Evolutionary conservation across 345 rosid species (phyloP).

Genomic region (Excoecaria agallocha): DNA sequence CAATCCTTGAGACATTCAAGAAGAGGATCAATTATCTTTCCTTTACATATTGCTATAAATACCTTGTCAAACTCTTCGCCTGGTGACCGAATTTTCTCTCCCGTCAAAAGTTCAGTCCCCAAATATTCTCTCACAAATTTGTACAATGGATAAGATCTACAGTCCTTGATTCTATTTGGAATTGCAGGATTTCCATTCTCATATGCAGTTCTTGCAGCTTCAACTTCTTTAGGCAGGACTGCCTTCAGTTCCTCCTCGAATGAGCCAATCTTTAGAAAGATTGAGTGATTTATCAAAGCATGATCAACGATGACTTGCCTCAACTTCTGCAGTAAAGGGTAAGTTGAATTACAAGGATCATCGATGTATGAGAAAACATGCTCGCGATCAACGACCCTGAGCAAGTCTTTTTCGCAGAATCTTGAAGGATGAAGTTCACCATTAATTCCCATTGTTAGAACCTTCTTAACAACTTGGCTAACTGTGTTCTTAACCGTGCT

Average conservation of each 20-base stretch:
- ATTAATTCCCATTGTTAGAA: not conserved
- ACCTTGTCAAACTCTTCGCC: constrained; percentile 7
- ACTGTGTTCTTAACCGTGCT: constrained; percentile 7
- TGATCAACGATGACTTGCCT: constrained; percentile 8
- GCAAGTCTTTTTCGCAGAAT: constrained; percentile 11
- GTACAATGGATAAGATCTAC: constrained; percentile 11
- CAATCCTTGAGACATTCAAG: constrained; percentile 12
- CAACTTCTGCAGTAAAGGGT: constrained; percentile 6
- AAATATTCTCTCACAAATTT: constrained; percentile 8
- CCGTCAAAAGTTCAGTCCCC: constrained; percentile 3
- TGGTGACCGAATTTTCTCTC: not conserved
- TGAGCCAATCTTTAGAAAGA: not conserved
- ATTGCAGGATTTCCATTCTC: constrained; percentile 9
- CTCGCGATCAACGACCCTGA: not conserved
- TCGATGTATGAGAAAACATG: not conserved
- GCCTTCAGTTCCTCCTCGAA: constrained; percentile 2
- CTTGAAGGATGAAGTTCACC: constrained; percentile 8
- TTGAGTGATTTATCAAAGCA: not conserved
- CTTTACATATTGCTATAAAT: constrained; percentile 11
- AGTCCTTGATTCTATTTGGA: constrained; percentile 2
- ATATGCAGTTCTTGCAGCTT: constrained; percentile 1
- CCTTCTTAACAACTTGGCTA: not conserved
- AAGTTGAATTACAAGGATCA: not conserved
- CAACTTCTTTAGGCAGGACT: not conserved
- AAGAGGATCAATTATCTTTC: constrained; percentile 12